Conservation (phyloP, 805 yeast genomes). For the Yarrowia osloensis region DNA sequence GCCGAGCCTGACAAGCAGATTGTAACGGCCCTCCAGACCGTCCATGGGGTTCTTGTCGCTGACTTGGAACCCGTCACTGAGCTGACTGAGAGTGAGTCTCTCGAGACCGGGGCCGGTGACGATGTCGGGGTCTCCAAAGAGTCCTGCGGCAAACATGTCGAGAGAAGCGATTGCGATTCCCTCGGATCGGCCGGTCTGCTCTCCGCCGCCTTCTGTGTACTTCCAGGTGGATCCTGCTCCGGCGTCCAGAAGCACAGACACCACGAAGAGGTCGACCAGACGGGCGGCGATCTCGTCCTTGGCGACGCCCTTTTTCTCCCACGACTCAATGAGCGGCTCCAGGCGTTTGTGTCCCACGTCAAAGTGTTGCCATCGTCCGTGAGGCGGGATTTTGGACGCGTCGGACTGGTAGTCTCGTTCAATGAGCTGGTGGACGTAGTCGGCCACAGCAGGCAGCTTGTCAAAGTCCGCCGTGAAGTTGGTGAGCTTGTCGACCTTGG, state of each 20-base stretch:
- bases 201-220: constrained; percentile 47
- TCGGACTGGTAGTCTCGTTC: constrained; percentile 50
- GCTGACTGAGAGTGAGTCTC: constrained; percentile 43
- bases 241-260: constrained; percentile 65
- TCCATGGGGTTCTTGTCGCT: constrained; percentile 50
- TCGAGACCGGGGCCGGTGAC: constrained; percentile 37
- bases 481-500: constrained; percentile 43
- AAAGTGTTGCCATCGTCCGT: constrained; percentile 69
- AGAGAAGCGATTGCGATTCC: constrained; percentile 65
- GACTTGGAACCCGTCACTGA: constrained; percentile 54
- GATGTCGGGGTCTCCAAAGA: constrained; percentile 44
- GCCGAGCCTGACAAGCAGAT: constrained; percentile 53
- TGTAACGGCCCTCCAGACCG: constrained; percentile 58
- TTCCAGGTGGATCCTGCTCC: constrained; percentile 67
- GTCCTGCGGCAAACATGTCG: constrained; percentile 55
- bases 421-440: constrained; percentile 51
- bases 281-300: constrained; percentile 54
- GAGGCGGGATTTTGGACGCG: constrained; percentile 57
- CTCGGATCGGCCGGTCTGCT: constrained; percentile 52
- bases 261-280: constrained; percentile 58
- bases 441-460: constrained; percentile 49
- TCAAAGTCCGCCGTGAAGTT: constrained; percentile 52
- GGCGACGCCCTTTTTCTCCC: constrained; percentile 43
- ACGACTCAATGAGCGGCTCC: constrained; percentile 46
- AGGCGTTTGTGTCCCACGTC: constrained; percentile 56